Base-by-base conservation (phyloP, 2,329 filamentous ascomycete genomes). In the Diaporthe citriasiana region DNA sequence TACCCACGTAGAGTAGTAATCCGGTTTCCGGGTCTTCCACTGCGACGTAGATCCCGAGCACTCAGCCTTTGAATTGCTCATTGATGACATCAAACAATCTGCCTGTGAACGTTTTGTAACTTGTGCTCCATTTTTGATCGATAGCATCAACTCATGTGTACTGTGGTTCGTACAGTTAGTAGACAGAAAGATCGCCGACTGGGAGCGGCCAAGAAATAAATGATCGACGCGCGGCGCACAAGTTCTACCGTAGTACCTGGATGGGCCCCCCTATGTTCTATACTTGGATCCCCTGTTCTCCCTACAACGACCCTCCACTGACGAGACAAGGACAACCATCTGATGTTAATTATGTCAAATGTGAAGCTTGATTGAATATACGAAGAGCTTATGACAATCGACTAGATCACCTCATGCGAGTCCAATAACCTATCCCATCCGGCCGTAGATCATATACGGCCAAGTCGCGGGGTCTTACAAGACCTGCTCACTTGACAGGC, bases 321-420 rank as follows among this genome's bases (percentile, higher is more conserved):
- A 13, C 17, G 30, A 63, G 19, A 19, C 59, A 65, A 65, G 59
- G 59, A 35, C 27, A 66, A 33, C 60, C 60, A 35, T 50, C 19
- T 35, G 19, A 66, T 25, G 27, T 66, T 66, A n/a, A 45, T 45
- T 38, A 25, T 25, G 45, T 35, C 27, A 66, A n/a, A 35, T 38
- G 17, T 51, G 42, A 66, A 66, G 60, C 60, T 66, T 66, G 60
- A 66, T 51, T 66, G 35, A 66, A 66, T 4, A 66, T 50, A 47
- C 27, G 45, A 66, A 50, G 38, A n/a, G 25, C 45, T 33, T 38
- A 51, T 25, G 30, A n/a, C 13, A 19, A 50, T 33, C 12, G 12
- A 65, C 15, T 10, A 50, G 30, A 38, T 50, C 60, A 50, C 35
- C 60, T 33, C 60, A 66, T 51, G 2, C 19, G 13, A 17, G 22